A percentile compares a stretch with the other conserved stretches of the same genome.
phyloP scores from a whole-genome alignment of 805 yeast species.

The Huiozyma sinensis region DNA sequence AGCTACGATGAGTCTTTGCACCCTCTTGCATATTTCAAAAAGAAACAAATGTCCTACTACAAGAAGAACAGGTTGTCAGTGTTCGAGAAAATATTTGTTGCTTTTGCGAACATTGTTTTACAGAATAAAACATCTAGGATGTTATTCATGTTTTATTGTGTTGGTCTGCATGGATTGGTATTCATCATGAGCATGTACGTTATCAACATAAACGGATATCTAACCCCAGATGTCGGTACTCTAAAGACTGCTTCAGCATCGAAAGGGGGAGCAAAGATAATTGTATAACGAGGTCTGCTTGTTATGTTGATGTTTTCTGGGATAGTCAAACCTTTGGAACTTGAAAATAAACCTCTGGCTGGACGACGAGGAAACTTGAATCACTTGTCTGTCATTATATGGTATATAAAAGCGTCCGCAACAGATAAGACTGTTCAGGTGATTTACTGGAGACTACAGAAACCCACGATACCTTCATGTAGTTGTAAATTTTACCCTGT shows the following conservation, averaged over 20 bases:
- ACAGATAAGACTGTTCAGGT: too few species aligned
- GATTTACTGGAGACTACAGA: too few species aligned
- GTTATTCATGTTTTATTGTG: constrained; percentile 62
- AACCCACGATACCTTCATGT: too few species aligned
- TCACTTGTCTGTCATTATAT: too few species aligned
- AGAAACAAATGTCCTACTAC: constrained; percentile 59
- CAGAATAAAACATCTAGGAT: constrained; percentile 64
- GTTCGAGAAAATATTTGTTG: constrained; percentile 64
- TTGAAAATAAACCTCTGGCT: too few species aligned
- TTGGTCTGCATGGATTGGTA: constrained; percentile 64
- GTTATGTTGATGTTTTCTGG: too few species aligned
- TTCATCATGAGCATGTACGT: constrained; percentile 51
- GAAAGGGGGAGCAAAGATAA: neutral
- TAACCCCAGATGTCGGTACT: constrained; percentile 35
- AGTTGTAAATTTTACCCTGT: too few species aligned
- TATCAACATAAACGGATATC: constrained; percentile 34
- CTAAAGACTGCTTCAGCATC: constrained; percentile 11
- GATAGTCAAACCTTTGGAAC: too few species aligned
- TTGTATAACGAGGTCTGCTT: too few species aligned
- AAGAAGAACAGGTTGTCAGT: constrained; percentile 64
- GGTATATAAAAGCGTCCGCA: too few species aligned
- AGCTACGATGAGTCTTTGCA: constrained; percentile 69
- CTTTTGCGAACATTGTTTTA: constrained; percentile 62
- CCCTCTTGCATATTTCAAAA: constrained; percentile 74
- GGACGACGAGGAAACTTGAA: too few species aligned